Evolutionary conservation across 257 asterid species (phyloP).

Genomic region (Plantago major): DNA sequence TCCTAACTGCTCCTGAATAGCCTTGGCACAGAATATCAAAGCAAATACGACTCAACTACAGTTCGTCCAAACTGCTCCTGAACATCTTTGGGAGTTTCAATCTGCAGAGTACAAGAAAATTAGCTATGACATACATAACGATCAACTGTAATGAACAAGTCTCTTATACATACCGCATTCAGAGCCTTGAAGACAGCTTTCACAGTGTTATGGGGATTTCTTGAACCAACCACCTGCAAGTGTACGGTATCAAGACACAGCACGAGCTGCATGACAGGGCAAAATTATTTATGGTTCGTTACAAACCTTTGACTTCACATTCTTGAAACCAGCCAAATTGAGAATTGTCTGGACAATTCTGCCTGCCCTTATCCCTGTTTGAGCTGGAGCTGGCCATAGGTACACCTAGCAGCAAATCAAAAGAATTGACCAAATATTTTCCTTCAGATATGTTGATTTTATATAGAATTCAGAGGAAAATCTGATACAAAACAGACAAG

Average conservation of each 20-base stretch:
- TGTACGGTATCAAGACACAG: slow-evolving; percentile 20
- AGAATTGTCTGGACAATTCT: slow-evolving; percentile 74
- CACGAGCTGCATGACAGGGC: background rate
- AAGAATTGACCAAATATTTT: background rate
- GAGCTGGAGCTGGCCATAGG: slow-evolving; percentile 91
- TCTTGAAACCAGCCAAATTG: slow-evolving; percentile 84
- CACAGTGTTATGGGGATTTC: slow-evolving; percentile 91
- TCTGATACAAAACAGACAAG: too few relatives aligned
- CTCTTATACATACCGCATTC: slow-evolving; percentile 56
- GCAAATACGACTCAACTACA: slow-evolving; percentile 32
- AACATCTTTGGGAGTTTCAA: slow-evolving; percentile 87
- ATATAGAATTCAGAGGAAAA: background rate
- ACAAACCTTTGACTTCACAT: slow-evolving; percentile 85
- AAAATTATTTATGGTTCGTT: background rate
- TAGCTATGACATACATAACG: background rate
- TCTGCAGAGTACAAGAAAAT: slow-evolving; percentile 29
- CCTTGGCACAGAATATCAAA: slow-evolving; percentile 25
- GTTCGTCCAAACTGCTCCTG: slow-evolving; percentile 74
- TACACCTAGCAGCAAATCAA: slow-evolving; percentile 47
- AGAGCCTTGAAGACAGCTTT: slow-evolving; percentile 91
- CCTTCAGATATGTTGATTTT: background rate
- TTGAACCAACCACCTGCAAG: slow-evolving; percentile 81
- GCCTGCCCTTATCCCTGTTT: slow-evolving; percentile 91
- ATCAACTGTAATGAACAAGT: slow-evolving; percentile 8
- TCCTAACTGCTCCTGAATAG: too few relatives aligned